Evolutionary conservation across 2,329 filamentous ascomycete genomes (phyloP).

Genomic region (Monosporascus sp.): DNA sequence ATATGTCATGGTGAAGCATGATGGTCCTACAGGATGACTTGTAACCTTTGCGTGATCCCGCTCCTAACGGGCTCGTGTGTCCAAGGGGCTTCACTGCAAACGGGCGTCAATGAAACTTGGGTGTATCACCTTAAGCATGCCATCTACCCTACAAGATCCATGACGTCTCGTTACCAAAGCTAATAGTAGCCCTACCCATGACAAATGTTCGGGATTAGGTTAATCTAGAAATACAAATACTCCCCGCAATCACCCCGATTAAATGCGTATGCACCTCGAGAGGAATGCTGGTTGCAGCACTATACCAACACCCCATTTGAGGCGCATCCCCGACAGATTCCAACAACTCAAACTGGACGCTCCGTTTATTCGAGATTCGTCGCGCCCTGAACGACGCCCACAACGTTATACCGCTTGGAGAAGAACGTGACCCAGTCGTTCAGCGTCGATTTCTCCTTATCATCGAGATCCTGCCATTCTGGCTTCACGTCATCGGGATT

Average conservation of each 20-base stretch:
- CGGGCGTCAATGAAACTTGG: neutral
- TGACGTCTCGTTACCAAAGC: neutral
- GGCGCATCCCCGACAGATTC: neutral
- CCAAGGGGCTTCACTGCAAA: neutral
- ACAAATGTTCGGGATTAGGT: no score
- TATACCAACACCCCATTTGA: neutral
- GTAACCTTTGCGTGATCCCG: neutral
- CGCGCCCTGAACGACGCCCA: constrained; percentile 61
- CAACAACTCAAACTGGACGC: neutral
- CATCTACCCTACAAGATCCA: neutral
- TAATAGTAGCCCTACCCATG: neutral
- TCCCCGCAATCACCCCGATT: neutral
- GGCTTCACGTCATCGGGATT: constrained; percentile 77
- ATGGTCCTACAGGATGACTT: neutral
- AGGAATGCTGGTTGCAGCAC: neutral
- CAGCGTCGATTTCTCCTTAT: constrained; percentile 79
- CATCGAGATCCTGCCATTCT: constrained; percentile 76
- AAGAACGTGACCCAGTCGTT: constrained; percentile 97
- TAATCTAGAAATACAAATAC: neutral
- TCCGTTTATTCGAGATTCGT: constrained; percentile 45
- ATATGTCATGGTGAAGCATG: no score
- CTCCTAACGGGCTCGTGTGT: neutral
- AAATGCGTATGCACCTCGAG: neutral
- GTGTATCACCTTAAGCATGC: neutral
- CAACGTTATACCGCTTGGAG: constrained; percentile 90